Evolutionary conservation across 208 protist species (phyloP).

Genomic region (Wallacemonas collosoma): DNA sequence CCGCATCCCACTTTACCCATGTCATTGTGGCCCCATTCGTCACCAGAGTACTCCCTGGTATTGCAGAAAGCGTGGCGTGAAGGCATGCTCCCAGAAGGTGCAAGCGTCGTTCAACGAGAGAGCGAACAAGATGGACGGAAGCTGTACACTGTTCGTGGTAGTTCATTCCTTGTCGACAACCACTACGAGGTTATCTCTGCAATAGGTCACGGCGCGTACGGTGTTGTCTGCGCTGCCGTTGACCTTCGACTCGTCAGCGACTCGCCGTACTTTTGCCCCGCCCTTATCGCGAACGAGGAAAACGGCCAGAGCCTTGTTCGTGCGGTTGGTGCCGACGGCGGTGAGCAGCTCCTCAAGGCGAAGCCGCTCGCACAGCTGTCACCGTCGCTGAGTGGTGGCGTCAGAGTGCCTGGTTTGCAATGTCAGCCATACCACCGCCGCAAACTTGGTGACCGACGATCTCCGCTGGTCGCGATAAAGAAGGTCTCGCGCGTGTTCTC

Average conservation of each 20-base stretch:
- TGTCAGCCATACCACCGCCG: slow-evolving; percentile 36
- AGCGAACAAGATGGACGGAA: slow-evolving; percentile 37
- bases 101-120: not conserved
- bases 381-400: not conserved
- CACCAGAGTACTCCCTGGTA: not conserved
- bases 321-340: slow-evolving; percentile 8
- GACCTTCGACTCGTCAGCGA: slow-evolving; percentile 49
- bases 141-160: slow-evolving; percentile 51
- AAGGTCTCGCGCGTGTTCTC: slow-evolving; percentile 94
- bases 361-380: slow-evolving; percentile 6
- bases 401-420: not conserved
- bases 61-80: not conserved
- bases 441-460: slow-evolving; percentile 21
- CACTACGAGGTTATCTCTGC: slow-evolving; percentile 65
- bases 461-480: slow-evolving; percentile 95
- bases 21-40: not conserved
- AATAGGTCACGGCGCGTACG: slow-evolving; percentile 75
- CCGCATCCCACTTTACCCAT: not conserved
- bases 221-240: slow-evolving; percentile 71
- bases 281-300: slow-evolving; percentile 33
- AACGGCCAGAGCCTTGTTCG: slow-evolving; percentile 29
- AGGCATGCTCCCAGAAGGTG: not conserved
- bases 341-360: slow-evolving; percentile 12
- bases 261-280: slow-evolving; percentile 39
- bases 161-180: slow-evolving; percentile 56